Evolutionary conservation across 129 eudicot species (phyloP).

Genomic region (Flaveria sonorensis): DNA sequence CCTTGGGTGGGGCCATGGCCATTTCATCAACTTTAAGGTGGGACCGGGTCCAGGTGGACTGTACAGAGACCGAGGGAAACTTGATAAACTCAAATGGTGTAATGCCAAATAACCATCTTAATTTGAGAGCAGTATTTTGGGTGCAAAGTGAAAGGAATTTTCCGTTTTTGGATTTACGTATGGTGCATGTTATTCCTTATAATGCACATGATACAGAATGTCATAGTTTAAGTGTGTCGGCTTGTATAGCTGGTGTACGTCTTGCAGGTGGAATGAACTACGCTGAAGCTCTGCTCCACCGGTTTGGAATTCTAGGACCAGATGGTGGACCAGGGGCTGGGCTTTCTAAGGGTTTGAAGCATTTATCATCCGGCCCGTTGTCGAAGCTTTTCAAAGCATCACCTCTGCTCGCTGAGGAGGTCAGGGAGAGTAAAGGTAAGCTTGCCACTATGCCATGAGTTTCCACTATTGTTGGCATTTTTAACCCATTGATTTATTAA

Average conservation of each 20-base stretch:
- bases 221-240: slow-evolving; percentile 80
- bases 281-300: slow-evolving; percentile 81
- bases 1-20: slow-evolving; percentile 92
- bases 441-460: slow-evolving; percentile 4
- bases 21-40: slow-evolving; percentile 76
- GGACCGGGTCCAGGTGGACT: slow-evolving; percentile 81
- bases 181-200: slow-evolving; percentile 81
- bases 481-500: background rate
- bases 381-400: slow-evolving; percentile 83
- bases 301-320: slow-evolving; percentile 85
- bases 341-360: slow-evolving; percentile 84
- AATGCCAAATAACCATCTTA: slow-evolving; percentile 46
- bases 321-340: slow-evolving; percentile 96
- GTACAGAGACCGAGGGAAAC: slow-evolving; percentile 60
- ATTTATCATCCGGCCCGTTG: slow-evolving; percentile 79
- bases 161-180: slow-evolving; percentile 65
- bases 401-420: slow-evolving; percentile 48
- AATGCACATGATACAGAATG: slow-evolving; percentile 77
- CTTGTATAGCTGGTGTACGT: slow-evolving; percentile 87
- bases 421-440: slow-evolving; percentile 42
- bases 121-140: slow-evolving; percentile 89
- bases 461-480: background rate
- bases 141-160: slow-evolving; percentile 51
- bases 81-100: slow-evolving; percentile 36
- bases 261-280: slow-evolving; percentile 97